Conservation (phyloP, 2,329 filamentous ascomycete species). For the Ophiostoma quercus region DNA sequence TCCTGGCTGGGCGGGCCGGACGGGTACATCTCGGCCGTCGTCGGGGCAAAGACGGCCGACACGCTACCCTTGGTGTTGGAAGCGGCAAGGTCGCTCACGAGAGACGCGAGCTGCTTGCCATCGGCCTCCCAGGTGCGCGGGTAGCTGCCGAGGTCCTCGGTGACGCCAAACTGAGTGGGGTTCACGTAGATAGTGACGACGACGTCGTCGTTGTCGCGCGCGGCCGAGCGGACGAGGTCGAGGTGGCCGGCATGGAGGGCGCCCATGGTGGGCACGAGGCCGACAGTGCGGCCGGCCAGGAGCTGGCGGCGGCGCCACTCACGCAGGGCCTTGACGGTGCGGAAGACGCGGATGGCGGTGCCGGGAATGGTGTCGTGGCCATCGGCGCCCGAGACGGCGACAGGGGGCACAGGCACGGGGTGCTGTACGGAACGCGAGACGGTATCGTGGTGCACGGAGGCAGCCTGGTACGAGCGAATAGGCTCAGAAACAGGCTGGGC, state of each 20-base stretch:
- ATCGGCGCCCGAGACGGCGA: slow-evolving; percentile 11
- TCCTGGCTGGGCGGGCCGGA: slow-evolving; percentile 67
- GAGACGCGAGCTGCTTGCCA: slow-evolving; percentile 55
- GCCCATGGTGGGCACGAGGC: slow-evolving; percentile 94
- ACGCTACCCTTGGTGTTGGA: slow-evolving; percentile 28
- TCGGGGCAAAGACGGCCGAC: slow-evolving; percentile 77
- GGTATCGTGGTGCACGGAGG: not conserved
- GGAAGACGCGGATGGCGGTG: slow-evolving; percentile 65
- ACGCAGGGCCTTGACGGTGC: slow-evolving; percentile 66
- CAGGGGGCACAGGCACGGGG: not conserved
- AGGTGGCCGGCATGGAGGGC: slow-evolving; percentile 91
- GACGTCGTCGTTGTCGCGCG: slow-evolving; percentile 76
- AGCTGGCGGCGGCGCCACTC: slow-evolving; percentile 62
- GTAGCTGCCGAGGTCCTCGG: slow-evolving; percentile 84
- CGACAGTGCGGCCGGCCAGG: slow-evolving; percentile 65
- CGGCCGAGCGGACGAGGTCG: slow-evolving; percentile 77
- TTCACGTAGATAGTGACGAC: slow-evolving; percentile 94
- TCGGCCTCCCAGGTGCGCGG: slow-evolving; percentile 85
- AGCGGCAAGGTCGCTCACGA: slow-evolving; percentile 56
- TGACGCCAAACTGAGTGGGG: slow-evolving; percentile 87
- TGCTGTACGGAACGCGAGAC: not conserved
- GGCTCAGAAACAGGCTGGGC: not conserved
- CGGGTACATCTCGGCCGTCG: slow-evolving; percentile 81
- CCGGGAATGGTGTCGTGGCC: slow-evolving; percentile 47
- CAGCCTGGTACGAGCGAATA: not conserved